Evolutionary conservation across 192 early-diverging fungal genomes (phyloP).

Genomic region (Linnemannia exigua): DNA sequence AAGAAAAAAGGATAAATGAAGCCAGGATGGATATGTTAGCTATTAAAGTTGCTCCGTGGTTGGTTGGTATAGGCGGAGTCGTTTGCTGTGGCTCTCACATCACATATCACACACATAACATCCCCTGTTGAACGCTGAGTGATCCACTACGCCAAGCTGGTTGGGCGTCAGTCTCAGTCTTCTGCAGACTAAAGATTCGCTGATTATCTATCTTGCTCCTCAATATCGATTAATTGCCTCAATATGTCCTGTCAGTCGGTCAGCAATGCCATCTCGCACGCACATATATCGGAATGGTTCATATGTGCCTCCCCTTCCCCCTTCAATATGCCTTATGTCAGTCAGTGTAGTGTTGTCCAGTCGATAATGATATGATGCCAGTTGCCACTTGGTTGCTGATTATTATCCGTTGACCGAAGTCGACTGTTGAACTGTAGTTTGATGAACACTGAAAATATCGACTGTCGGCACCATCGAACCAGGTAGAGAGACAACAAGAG

Average conservation of each 20-base stretch:
- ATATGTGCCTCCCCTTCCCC: too few species aligned
- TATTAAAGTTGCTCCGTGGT: slow-evolving; percentile 7
- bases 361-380: background rate
- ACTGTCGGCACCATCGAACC: background rate
- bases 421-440: background rate
- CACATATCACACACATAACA: background rate
- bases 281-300: background rate
- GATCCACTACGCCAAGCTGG: slow-evolving; percentile 2
- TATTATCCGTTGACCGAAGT: background rate
- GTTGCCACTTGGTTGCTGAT: background rate
- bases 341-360: background rate
- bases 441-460: background rate
- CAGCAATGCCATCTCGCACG: background rate
- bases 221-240: background rate
- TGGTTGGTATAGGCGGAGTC: slow-evolving; percentile 6
- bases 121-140: background rate
- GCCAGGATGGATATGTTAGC: background rate
- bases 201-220: background rate
- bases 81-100: background rate
- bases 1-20: background rate
- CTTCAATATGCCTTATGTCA: background rate
- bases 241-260: background rate
- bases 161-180: background rate
- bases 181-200: background rate
- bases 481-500: slow-evolving; percentile 7